Conservation (phyloP, 192 early-diverging fungal genomes). For the Chytriomyces hyalinus region DNA sequence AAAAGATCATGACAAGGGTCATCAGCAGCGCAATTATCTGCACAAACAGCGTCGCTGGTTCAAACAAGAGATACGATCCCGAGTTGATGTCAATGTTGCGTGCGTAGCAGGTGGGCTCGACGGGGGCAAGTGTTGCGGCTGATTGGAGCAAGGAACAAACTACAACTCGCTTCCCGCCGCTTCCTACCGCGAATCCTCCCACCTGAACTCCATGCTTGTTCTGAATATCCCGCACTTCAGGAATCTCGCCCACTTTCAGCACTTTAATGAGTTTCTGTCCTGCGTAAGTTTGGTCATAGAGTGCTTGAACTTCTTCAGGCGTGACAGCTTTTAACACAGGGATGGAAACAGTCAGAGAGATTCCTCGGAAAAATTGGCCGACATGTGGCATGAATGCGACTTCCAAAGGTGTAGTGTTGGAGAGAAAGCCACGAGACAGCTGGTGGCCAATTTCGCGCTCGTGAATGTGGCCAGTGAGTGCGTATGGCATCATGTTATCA, state of each 20-base stretch:
- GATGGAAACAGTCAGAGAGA: conserved; percentile 85
- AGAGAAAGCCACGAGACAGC: conserved; percentile 19
- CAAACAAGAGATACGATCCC: conserved; percentile 78
- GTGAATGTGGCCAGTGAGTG: conserved; percentile 94
- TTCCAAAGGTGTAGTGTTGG: neutral
- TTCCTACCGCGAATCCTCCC: conserved; percentile 90
- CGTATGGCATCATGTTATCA: conserved; percentile 92
- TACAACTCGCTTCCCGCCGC: conserved; percentile 75
- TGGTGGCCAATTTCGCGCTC: conserved; percentile 90
- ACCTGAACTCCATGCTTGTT: conserved; percentile 87
- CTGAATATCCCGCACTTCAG: conserved; percentile 88
- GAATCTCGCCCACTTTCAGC: conserved; percentile 65
- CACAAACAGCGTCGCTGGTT: conserved; percentile 94
- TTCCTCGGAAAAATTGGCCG: conserved; percentile 92
- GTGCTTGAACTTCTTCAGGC: conserved; percentile 68
- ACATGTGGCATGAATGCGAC: conserved; percentile 92
- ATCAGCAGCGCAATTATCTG: conserved; percentile 91
- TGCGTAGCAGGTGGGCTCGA: conserved; percentile 92
- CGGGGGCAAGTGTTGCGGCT: conserved; percentile 46
- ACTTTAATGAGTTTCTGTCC: conserved; percentile 86
- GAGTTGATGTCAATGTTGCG: conserved; percentile 89
- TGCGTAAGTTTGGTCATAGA: conserved; percentile 75
- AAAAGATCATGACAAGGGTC: conserved; percentile 98
- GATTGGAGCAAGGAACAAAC: conserved; percentile 39
- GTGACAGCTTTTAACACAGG: conserved; percentile 80